Evolutionary conservation across 2,329 filamentous ascomycete species (phyloP).

Genomic region (Neofusicoccum laricinum): DNA sequence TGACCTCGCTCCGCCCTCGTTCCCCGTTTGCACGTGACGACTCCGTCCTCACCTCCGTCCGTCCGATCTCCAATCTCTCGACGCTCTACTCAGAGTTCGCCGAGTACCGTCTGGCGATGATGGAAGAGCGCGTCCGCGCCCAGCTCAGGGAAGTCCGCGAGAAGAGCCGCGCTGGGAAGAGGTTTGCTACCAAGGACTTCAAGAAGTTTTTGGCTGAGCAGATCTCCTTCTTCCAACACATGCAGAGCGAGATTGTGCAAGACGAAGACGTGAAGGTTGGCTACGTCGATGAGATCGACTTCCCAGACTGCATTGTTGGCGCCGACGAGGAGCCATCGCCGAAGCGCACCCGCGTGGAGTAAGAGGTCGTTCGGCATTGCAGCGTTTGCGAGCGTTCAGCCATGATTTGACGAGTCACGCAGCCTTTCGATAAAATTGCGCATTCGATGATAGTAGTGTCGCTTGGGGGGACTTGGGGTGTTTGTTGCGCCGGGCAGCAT

Average conservation of each 20-base stretch:
- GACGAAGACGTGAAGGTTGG: constrained; percentile 29
- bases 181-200: constrained; percentile 31
- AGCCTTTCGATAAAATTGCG: constrained; percentile 7
- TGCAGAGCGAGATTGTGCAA: constrained; percentile 32
- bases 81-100: constrained; percentile 61
- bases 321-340: constrained; percentile 13
- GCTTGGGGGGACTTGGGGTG: background rate
- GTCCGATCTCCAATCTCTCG: constrained; percentile 55
- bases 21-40: constrained; percentile 56
- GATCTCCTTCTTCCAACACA: constrained; percentile 32
- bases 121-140: constrained; percentile 56
- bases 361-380: background rate
- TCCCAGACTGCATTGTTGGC: constrained; percentile 27
- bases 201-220: constrained; percentile 36
- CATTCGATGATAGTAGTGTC: constrained; percentile 6
- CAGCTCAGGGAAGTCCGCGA: constrained; percentile 46
- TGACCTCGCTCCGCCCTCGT: constrained; percentile 63
- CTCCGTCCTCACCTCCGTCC: constrained; percentile 58
- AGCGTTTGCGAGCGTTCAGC: background rate
- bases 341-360: constrained; percentile 13
- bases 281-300: constrained; percentile 26
- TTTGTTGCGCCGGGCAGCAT: constrained; percentile 11
- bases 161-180: constrained; percentile 26
- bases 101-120: constrained; percentile 61
- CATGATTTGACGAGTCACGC: constrained; percentile 16